Evolutionary conservation across 257 asterid genomes (phyloP).

Genomic region (Scutellaria galericulata): DNA sequence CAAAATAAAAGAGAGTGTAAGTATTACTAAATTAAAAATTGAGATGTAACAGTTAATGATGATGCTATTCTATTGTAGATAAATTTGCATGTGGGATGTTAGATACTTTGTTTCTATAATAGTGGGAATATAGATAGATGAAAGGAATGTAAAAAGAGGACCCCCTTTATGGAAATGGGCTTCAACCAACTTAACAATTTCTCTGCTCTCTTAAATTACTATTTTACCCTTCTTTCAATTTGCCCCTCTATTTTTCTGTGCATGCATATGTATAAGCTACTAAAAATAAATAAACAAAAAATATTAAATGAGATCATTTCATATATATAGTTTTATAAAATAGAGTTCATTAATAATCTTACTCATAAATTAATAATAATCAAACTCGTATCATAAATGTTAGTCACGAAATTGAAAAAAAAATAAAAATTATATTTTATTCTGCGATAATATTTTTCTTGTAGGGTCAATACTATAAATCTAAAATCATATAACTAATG

Average conservation of each 20-base stretch:
- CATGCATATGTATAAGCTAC: neutral
- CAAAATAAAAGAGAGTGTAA: slow-evolving; percentile 26
- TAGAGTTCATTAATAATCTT: neutral
- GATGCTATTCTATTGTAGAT: slow-evolving; percentile 36
- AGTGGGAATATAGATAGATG: slow-evolving; percentile 41
- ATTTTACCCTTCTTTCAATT: neutral
- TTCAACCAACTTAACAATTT: slow-evolving; percentile 11
- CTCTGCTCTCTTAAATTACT: slow-evolving; percentile 29
- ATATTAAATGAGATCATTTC: too few relatives aligned
- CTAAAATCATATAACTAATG: too few relatives aligned
- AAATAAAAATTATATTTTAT: too few relatives aligned
- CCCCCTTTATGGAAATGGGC: slow-evolving; percentile 31
- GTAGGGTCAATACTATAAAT: too few relatives aligned
- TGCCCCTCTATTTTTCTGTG: neutral
- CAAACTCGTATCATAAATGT: neutral
- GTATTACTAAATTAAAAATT: slow-evolving; percentile 3
- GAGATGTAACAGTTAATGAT: slow-evolving; percentile 43
- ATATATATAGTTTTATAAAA: too few relatives aligned
- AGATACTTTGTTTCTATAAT: slow-evolving; percentile 43
- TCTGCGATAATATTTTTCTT: too few relatives aligned
- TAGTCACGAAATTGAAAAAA: neutral
- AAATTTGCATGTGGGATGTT: slow-evolving; percentile 53
- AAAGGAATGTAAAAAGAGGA: slow-evolving; percentile 38
- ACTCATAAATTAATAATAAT: neutral
- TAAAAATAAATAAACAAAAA: too few relatives aligned